Base-by-base conservation (phyloP, 306 rosid genomes). In the Lablab purpureus region DNA sequence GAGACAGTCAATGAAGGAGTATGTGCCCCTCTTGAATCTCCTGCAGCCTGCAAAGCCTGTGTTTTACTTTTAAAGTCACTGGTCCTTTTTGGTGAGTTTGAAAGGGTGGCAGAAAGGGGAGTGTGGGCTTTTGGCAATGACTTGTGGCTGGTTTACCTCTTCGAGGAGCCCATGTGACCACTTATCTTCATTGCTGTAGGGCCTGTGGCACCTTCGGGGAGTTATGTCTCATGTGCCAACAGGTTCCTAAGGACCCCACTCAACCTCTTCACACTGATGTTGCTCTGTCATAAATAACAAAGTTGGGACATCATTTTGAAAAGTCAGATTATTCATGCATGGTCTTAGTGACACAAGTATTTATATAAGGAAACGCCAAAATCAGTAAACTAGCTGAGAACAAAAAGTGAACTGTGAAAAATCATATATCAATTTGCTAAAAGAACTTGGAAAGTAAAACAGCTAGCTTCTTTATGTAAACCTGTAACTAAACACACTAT, bases 221-320 rank as follows among this genome's bases (percentile, higher is more conserved):
- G 43, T 30, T 22, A 64, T 55, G 71, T 46, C 23, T 45, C 71
- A 81, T 56, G 77, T 75, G 81, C 73, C 37, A 59, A 6, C 70
- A 68, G 34, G 47, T 36, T 43, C 60, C 27, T 22, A 34, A 67
- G 46, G 71, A 25, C 68, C 85, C 85, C 84, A 74, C 66, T 67
- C 9, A 74, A 66, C 66, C 75, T 58, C 19, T 17, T 25, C 12
- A 14, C 3, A 36, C 21, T 60, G 60, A 63, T 25, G 41, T 18
- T 62, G 67, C 41, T 43, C 9, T 65, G 46, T 65, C 60, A 73
- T 80, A 41, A 59, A 63, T 66, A 73, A 40, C 58, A 40, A 40
- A 40, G 45, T 40, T 4, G 19, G 15, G 76, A 27, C 21, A n/a
- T 50, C 5, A 14, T 4, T 45, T 4, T 47, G 15, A 43, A 43